These are phyloP conservation scores for Hymenoscyphus repandus DNA, from an alignment of 2,329 filamentous ascomycete genomes.

Conservation along the genomic window DNA sequence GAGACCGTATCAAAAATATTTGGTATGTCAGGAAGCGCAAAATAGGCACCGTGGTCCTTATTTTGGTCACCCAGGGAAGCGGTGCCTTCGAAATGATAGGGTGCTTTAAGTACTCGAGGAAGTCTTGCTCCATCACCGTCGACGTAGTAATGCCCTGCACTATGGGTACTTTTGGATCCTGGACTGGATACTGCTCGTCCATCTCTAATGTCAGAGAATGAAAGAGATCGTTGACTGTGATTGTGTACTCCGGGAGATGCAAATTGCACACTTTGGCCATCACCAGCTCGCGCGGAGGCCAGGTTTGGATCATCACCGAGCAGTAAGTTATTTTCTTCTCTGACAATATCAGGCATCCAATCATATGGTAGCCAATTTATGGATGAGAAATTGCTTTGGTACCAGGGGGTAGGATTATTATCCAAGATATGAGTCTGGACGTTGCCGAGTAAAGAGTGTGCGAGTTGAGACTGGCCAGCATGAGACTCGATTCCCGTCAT, in stretches of 20 bases:
- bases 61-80: not conserved
- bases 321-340: slow-evolving; percentile 1
- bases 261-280: not conserved
- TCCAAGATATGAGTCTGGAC: not conserved
- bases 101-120: slow-evolving; percentile 20
- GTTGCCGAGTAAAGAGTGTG: not conserved
- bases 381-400: slow-evolving; percentile 18
- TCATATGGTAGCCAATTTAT: slow-evolving; percentile 26
- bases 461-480: not conserved
- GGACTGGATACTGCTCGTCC: slow-evolving; percentile 14
- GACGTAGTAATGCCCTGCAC: slow-evolving; percentile 23
- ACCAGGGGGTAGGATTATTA: slow-evolving; percentile 10
- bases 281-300: too few relatives aligned
- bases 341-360: slow-evolving; percentile 20
- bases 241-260: not conserved
- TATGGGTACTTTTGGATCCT: slow-evolving; percentile 13
- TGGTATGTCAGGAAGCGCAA: too few relatives aligned
- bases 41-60: too few relatives aligned
- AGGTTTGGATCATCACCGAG: too few relatives aligned
- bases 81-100: slow-evolving; percentile 12
- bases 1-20: not conserved
- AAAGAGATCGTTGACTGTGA: not conserved
- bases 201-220: slow-evolving; percentile 5
- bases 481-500: not conserved
- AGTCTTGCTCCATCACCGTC: slow-evolving; percentile 25